Evolutionary conservation across 2,329 filamentous ascomycete species (phyloP), one percentile per base, ranked within the genome.

Genomic region (Rhynchosporium agropyri): DNA sequence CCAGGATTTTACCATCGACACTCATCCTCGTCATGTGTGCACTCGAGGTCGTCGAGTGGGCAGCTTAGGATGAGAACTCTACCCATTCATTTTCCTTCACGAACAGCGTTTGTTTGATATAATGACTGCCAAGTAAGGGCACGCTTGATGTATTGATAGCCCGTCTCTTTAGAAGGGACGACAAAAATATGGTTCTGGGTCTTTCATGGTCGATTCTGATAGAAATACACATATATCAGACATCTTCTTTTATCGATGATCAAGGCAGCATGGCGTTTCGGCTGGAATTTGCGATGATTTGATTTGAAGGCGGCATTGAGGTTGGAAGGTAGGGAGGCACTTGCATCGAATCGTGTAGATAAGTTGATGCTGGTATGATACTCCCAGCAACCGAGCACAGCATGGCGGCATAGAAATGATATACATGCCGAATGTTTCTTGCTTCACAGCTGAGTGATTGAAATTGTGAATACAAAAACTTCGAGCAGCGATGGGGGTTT

Each of bases 21-120:
- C 83, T 99, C 48, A 74, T 96, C 42, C 83, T 98, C 49, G 95
- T 99, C 60, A 89, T 98, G 85, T 85, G 90, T 73, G 95, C 94
- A 26, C 81, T 99, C 56, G 92, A 98, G 76, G 92, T 95, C 2
- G 88, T 98, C 4, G 90, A 96, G 74, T 97, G 94, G 94, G 90
- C 92, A 51, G 10, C 33, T 46, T 61, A 28, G 48, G 12, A 40
- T 31, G 15, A 29, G 29, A n/a, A 9, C 15, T 46, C 48, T 15
- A 43, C 12, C 33, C 29, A 50, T 29, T 3, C 12, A 28, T n/a
- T n/a, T 48, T 38, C 53, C 38, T 38, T 45, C 28, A 43, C 13
- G 7, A 20, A n/a, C 26, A 54, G 3, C 33, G n/a, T 54, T 20
- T 42, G 20, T 54, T 42, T 28, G 38, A 40, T 54, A 28, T 54